A percentile compares a stretch with the other conserved stretches of the same genome.
These are phyloP conservation scores for Cyberlindnera amylophila DNA, from an alignment of 805 yeast species.

Conservation along the genomic window DNA sequence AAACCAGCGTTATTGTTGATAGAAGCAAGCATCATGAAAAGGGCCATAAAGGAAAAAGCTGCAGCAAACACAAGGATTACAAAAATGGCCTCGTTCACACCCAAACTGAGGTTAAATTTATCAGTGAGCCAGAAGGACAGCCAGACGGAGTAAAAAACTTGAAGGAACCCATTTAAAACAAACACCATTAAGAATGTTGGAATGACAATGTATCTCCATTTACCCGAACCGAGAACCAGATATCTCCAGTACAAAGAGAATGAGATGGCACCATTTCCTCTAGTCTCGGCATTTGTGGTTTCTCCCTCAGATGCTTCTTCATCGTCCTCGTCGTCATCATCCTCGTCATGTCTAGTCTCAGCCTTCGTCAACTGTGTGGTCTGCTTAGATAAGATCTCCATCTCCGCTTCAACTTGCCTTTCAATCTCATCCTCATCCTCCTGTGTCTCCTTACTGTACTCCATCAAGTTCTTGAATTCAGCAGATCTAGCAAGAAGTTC, in stretches of 20 bases:
- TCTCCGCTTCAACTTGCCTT: constrained; percentile 28
- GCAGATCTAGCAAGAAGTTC: constrained; percentile 45
- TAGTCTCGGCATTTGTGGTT: constrained; percentile 18
- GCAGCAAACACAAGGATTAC: constrained; percentile 53
- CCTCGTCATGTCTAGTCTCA: constrained; percentile 19
- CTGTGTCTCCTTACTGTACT: constrained; percentile 37
- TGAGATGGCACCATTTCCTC: constrained; percentile 21
- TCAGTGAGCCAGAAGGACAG: constrained; percentile 69
- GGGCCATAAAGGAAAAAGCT: constrained; percentile 43
- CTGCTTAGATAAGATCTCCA: constrained; percentile 22
- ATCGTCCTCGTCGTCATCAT: constrained; percentile 28
- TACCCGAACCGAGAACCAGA: constrained; percentile 45
- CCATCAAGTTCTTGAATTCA: constrained; percentile 49
- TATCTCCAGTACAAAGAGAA: constrained; percentile 38
- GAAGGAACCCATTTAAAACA: constrained; percentile 43
- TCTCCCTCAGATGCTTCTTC: constrained; percentile 3
- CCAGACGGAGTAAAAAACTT: constrained; percentile 65
- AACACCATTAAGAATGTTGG: constrained; percentile 27
- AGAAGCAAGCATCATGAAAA: constrained; percentile 51
- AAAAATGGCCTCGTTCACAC: constrained; percentile 61
- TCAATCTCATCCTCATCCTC: constrained; percentile 29
- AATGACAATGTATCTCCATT: constrained; percentile 27
- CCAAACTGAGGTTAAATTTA: constrained; percentile 42
- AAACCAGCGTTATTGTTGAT: constrained; percentile 53
- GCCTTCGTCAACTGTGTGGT: constrained; percentile 22